Conservation (phyloP, 148 eudicot species). For the Talinum fruticosum region DNA sequence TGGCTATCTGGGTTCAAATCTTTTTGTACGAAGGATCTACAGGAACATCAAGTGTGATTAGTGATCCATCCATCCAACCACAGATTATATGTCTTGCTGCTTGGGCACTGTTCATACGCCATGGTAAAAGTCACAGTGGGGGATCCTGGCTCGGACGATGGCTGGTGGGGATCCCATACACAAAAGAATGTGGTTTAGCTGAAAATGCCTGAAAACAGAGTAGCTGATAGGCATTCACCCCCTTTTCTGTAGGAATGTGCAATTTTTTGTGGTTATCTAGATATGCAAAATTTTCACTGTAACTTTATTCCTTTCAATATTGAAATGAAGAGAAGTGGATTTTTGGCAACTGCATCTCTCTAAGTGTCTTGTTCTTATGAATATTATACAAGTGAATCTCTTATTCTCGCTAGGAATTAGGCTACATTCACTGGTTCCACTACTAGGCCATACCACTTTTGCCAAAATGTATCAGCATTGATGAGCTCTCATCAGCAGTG, state of each 20-base stretch:
- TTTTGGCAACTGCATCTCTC: neutral
- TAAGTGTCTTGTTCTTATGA: too few species aligned
- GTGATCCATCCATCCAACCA: slow-evolving; percentile 10
- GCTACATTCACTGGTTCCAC: too few species aligned
- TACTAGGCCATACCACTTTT: too few species aligned
- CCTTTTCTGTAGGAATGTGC: slow-evolving; percentile 27
- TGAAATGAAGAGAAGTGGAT: neutral
- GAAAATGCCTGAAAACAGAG: neutral
- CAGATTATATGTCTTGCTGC: slow-evolving; percentile 4
- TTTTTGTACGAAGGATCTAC: slow-evolving; percentile 59
- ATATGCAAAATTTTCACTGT: slow-evolving; percentile 24
- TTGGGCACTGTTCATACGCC: neutral
- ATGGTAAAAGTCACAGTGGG: neutral
- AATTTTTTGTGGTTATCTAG: slow-evolving; percentile 21
- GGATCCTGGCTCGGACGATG: slow-evolving; percentile 8
- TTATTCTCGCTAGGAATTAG: too few species aligned
- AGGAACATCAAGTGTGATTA: slow-evolving; percentile 63
- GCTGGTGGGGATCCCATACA: slow-evolving; percentile 11
- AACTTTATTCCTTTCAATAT: slow-evolving; percentile 17
- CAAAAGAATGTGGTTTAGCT: slow-evolving; percentile 8
- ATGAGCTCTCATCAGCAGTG: too few species aligned
- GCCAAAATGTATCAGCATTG: too few species aligned
- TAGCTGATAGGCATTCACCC: slow-evolving; percentile 17
- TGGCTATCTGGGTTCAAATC: slow-evolving; percentile 52
- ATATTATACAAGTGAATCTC: too few species aligned